Evolutionary conservation across 495 filamentous ascomycete genomes (phyloP).

Genomic region (Echria macrotheca): DNA sequence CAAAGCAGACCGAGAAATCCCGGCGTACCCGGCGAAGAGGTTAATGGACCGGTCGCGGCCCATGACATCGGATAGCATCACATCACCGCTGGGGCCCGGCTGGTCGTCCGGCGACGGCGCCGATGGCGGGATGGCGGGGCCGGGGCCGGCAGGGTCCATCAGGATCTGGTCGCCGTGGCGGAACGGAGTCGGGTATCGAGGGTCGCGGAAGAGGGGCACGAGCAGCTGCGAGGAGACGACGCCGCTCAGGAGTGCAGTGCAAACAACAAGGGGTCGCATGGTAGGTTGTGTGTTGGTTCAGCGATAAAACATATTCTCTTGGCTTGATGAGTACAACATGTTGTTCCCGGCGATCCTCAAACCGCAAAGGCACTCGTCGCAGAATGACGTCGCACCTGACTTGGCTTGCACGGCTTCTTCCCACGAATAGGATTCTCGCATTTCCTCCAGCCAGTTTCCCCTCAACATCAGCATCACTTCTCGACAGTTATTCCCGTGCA

Average conservation of each 20-base stretch:
- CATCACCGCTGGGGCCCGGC: constrained; percentile 32
- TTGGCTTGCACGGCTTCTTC: no score
- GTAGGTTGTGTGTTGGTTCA: background rate
- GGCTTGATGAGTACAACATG: background rate
- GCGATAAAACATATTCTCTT: background rate
- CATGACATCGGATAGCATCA: constrained; percentile 80
- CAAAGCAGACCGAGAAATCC: background rate
- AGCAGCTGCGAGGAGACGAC: constrained; percentile 24
- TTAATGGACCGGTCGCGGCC: constrained; percentile 75
- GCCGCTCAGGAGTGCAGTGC: constrained; percentile 17
- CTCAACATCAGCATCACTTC: no score
- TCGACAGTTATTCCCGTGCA: no score
- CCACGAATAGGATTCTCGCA: no score
- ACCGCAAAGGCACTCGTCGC: no score
- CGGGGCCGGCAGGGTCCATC: constrained; percentile 32
- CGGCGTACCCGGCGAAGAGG: constrained; percentile 63
- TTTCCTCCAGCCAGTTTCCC: no score
- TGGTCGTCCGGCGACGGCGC: constrained; percentile 30
- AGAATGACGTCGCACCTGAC: no score
- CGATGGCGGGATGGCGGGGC: constrained; percentile 30
- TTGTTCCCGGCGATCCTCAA: background rate
- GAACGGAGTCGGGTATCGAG: background rate
- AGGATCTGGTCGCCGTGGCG: constrained; percentile 26
- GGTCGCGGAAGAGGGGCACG: constrained; percentile 18
- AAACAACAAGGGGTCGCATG: constrained; percentile 17